These are phyloP conservation scores for Trichophyton mentagrophytes DNA, from an alignment of 2,329 filamentous ascomycete species.

Conservation along the genomic window DNA sequence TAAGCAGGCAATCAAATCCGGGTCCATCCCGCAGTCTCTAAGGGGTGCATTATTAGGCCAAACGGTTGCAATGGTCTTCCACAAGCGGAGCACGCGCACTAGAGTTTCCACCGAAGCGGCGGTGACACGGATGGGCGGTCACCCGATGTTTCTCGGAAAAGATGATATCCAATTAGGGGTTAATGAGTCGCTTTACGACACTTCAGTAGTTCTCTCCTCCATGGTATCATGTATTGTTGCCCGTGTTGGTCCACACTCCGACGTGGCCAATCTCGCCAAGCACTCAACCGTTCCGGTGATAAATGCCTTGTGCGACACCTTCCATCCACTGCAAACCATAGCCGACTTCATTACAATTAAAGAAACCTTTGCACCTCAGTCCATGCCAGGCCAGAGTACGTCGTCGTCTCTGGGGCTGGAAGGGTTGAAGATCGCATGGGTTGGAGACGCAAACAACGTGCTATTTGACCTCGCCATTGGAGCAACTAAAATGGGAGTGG, in stretches of 20 bases:
- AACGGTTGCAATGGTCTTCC: constrained; percentile 92
- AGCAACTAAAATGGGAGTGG: constrained; percentile 72
- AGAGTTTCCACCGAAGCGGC: constrained; percentile 88
- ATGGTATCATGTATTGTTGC: constrained; percentile 78
- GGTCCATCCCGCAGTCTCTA: constrained; percentile 47
- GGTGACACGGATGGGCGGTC: constrained; percentile 73
- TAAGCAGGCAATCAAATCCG: constrained; percentile 65
- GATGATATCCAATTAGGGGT: constrained; percentile 91
- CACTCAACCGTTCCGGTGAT: constrained; percentile 69
- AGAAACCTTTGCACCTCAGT: constrained; percentile 53
- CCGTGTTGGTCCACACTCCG: constrained; percentile 63
- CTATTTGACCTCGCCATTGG: constrained; percentile 85
- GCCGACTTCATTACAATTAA: constrained; percentile 87
- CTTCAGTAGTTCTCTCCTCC: constrained; percentile 81
- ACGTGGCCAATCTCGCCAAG: constrained; percentile 57
- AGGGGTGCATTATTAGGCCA: constrained; percentile 54
- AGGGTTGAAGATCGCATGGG: constrained; percentile 85
- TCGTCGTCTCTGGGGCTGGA: constrained; percentile 52
- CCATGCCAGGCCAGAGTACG: constrained; percentile 15
- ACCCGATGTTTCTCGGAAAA: constrained; percentile 92
- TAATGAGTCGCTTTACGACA: constrained; percentile 92
- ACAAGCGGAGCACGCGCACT: constrained; percentile 86
- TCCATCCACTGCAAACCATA: constrained; percentile 86
- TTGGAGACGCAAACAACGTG: constrained; percentile 95
- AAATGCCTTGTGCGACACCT: constrained; percentile 78